These are phyloP conservation scores for Wickerhamomyces queroliae DNA, from an alignment of 805 yeast species.

Conservation along the genomic window DNA sequence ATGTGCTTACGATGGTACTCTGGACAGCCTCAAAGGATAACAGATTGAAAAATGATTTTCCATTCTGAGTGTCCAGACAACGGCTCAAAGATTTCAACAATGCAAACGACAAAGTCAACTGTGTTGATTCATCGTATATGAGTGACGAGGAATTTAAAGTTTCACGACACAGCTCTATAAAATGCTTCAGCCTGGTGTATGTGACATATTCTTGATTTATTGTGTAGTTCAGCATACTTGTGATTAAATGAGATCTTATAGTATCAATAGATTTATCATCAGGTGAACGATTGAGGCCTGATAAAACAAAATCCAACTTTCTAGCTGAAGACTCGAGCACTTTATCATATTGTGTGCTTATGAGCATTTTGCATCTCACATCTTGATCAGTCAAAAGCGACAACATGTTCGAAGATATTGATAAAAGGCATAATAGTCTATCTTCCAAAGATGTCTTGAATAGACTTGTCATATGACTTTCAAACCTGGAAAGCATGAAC, in stretches of 20 bases:
- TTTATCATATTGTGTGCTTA: conserved; percentile 17
- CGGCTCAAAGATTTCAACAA: neutral
- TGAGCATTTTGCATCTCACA: conserved; percentile 14
- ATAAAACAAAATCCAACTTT: conserved; percentile 16
- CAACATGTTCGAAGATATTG: conserved; percentile 15
- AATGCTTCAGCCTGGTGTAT: conserved; percentile 9
- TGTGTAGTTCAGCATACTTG: conserved; percentile 11
- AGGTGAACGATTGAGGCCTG: conserved; percentile 3
- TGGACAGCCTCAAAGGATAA: neutral
- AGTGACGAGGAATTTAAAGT: conserved; percentile 3
- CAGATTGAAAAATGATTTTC: neutral
- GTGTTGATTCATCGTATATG: neutral
- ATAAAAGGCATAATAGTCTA: conserved; percentile 7
- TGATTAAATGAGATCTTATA: conserved; percentile 18
- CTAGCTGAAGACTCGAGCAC: conserved; percentile 18
- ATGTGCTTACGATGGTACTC: neutral
- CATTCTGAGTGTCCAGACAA: neutral
- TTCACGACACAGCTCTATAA: conserved; percentile 9
- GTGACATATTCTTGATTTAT: conserved; percentile 10
- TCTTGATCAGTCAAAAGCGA: conserved; percentile 18
- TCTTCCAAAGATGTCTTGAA: conserved; percentile 11
- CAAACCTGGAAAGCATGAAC: conserved; percentile 11
- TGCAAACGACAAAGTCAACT: neutral
- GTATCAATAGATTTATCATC: conserved; percentile 7
- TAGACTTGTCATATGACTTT: conserved; percentile 7